phyloP scores from a whole-genome alignment of 2,329 filamentous ascomycete species.

The Aureobasidium lini region DNA sequence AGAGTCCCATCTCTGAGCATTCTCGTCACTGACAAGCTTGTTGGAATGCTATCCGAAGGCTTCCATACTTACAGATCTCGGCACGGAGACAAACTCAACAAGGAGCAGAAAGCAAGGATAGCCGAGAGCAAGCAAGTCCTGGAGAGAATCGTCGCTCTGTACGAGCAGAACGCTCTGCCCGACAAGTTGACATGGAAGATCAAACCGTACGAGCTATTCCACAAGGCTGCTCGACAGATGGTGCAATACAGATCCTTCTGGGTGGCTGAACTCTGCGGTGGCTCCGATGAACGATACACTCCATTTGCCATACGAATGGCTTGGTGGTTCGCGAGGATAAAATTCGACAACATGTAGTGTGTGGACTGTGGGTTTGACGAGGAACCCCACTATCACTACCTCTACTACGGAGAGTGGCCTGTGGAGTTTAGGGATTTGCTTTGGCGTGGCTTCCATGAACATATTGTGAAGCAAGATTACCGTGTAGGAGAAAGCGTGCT shows the following conservation, averaged over 20 bases:
- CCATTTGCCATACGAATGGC: neutral
- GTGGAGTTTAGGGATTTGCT: neutral
- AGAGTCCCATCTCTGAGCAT: neutral
- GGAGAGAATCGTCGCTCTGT: neutral
- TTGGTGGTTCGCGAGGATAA: neutral
- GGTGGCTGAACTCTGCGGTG: neutral
- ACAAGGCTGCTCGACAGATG: neutral
- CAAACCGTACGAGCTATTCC: neutral
- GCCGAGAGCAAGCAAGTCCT: neutral
- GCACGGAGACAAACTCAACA: neutral
- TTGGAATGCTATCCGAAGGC: neutral
- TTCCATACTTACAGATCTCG: neutral
- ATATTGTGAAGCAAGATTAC: too few relatives aligned
- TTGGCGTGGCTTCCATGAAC: too few relatives aligned
- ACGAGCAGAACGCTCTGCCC: neutral
- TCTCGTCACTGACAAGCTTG: neutral
- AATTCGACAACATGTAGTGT: neutral
- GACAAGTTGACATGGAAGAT: neutral
- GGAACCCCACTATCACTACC: too few relatives aligned
- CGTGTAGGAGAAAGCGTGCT: too few relatives aligned
- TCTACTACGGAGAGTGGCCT: too few relatives aligned
- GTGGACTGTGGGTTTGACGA: neutral
- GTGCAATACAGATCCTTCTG: neutral
- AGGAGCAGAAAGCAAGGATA: neutral
- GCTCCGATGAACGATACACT: neutral